Base-by-base conservation (phyloP, 2,329 filamentous ascomycete species). In the Aspergillus persii region DNA sequence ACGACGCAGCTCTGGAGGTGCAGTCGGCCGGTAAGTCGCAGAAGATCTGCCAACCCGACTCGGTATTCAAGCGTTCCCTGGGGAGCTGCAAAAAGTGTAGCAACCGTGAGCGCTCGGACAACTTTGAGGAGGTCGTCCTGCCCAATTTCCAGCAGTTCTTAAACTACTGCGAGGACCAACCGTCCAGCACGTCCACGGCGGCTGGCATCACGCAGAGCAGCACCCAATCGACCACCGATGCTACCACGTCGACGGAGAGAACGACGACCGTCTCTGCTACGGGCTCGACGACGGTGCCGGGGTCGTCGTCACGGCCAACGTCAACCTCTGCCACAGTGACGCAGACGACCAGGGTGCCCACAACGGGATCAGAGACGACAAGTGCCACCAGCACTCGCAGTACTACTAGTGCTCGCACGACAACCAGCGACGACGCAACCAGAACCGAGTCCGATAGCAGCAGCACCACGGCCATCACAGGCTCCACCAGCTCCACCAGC, bases 1-100 rank as follows among this genome's bases (percentile, higher is more conserved):
- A 86, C 62, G 76, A 79, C 31, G 79, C 79, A 15, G 77, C 71
- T 36, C 48, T 79, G 2, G 81, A 83, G 63, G 83, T 76, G 0
- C 75, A 83, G 57, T 63, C 60, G 0, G 61, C 75, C 1, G 86
- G 86, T 29, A 84, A 85, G 66, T 70, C 68, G 4, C 48, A 54
- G 0, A 27, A 26, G 1, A 57, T 69, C 3, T 70, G 68, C 31
- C 39, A 36, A 4, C 8, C 8, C 0, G 29, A 30, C 7, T 69
- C 68, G 2, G 46, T 58, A 1, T 69, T 69, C 54, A 44, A 33
- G 26, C 29, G 27, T 11, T 26, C 30, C 2, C 18, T 63, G 11
- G 50, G n/a, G 1, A 12, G 18, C 4, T 61, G 61, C 49, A 6
- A 29, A 11, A n/a, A 12, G 27, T 64, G 62, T 46, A 30, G 30